Evolutionary conservation across 225 moss, liverwort and hornwort species (phyloP).

Genomic region (Sphagnum contortum): DNA sequence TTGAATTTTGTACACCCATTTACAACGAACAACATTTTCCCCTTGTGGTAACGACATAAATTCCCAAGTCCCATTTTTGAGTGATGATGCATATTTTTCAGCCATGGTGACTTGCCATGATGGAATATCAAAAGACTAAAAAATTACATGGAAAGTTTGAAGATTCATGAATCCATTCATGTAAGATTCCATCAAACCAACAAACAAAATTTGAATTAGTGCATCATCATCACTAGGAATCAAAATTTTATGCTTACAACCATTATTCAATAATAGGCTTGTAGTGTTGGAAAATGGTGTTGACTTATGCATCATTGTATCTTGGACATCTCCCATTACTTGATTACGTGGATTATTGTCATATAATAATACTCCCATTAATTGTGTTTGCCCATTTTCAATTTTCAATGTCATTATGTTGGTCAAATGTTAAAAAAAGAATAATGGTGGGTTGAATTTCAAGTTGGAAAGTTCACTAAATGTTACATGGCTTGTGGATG

Average conservation of each 20-base stretch:
- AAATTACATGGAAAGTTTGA: neutral
- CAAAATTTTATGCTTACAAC: neutral
- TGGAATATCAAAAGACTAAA: neutral
- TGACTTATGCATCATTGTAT: no score
- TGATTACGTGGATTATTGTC: no score
- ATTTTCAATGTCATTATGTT: no score
- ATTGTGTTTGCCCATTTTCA: no score
- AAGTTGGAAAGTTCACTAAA: neutral
- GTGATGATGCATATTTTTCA: neutral
- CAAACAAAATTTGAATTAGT: no score
- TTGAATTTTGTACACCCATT: conserved; percentile 2
- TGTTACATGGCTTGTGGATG: no score
- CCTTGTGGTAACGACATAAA: no score
- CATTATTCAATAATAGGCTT: neutral
- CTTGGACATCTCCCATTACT: no score
- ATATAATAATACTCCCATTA: no score
- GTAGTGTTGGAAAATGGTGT: neutral
- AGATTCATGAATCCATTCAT: neutral
- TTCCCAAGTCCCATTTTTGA: neutral
- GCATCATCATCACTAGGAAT: neutral
- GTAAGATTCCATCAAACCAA: no score
- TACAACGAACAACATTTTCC: neutral
- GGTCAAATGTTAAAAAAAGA: no score
- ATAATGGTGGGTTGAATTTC: no score
- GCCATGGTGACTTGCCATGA: neutral